phyloP scores from a whole-genome alignment of 2,329 filamentous ascomycete genomes.

The Penicillium hesseltinei region DNA sequence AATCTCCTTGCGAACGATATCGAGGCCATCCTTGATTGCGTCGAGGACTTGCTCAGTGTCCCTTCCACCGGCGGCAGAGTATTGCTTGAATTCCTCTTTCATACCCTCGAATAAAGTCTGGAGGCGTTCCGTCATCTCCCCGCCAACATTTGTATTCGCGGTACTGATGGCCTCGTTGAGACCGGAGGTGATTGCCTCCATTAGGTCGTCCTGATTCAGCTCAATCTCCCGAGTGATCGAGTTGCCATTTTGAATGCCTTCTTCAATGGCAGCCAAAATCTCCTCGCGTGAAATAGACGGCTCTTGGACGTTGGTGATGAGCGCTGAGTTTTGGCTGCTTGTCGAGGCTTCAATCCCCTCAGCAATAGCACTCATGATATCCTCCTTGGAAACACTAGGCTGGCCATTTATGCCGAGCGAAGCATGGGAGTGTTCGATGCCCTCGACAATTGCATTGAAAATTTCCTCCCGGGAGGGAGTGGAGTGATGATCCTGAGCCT shows the following conservation, averaged over 20 bases:
- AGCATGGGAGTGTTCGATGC: slow-evolving; percentile 5
- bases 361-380: slow-evolving; percentile 20
- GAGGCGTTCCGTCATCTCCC: slow-evolving; percentile 59
- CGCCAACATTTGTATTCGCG: slow-evolving; percentile 52
- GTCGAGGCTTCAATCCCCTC: slow-evolving; percentile 19
- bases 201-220: slow-evolving; percentile 53
- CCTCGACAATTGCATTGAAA: slow-evolving; percentile 5
- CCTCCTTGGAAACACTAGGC: slow-evolving; percentile 6
- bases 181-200: slow-evolving; percentile 58
- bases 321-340: slow-evolving; percentile 37
- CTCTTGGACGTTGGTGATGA: slow-evolving; percentile 36
- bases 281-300: slow-evolving; percentile 52
- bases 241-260: slow-evolving; percentile 54
- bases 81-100: slow-evolving; percentile 70
- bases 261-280: slow-evolving; percentile 58
- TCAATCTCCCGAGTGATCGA: slow-evolving; percentile 59
- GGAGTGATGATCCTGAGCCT: neutral
- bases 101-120: slow-evolving; percentile 60
- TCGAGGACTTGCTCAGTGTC: slow-evolving; percentile 88
- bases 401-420: neutral
- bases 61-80: slow-evolving; percentile 71
- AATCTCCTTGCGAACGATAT: slow-evolving; percentile 75
- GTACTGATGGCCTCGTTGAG: slow-evolving; percentile 54
- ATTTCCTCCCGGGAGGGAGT: slow-evolving; percentile 6
- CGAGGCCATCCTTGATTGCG: slow-evolving; percentile 81